A percentile compares a stretch with the other conserved stretches of the same genome.
Conservation (phyloP, 2,329 filamentous ascomycete species). For the Verticillium nonalfalfae region DNA sequence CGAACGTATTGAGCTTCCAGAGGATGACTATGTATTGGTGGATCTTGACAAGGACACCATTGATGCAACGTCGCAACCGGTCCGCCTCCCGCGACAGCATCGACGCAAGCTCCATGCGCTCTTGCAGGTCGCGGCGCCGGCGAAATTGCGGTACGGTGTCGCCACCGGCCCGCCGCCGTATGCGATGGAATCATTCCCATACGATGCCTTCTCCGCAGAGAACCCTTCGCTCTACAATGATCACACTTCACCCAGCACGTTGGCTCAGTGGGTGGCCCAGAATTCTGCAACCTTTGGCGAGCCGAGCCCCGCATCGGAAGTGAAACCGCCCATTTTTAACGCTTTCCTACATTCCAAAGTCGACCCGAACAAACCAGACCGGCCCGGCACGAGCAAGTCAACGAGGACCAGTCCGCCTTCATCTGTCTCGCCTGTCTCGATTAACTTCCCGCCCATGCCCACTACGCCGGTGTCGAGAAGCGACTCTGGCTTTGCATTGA, state of each 20-base stretch:
- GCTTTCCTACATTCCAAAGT: conserved; percentile 75
- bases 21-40: conserved; percentile 92
- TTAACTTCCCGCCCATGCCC: conserved; percentile 69
- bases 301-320: conserved; percentile 41
- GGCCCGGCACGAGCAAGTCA: conserved; percentile 70
- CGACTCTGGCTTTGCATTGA: conserved; percentile 84
- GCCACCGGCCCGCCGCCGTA: conserved; percentile 85
- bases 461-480: conserved; percentile 77
- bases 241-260: conserved; percentile 60
- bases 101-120: conserved; percentile 84
- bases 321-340: conserved; percentile 74
- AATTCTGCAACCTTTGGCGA: conserved; percentile 86
- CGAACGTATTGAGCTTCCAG: conserved; percentile 76
- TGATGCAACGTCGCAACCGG: conserved; percentile 74
- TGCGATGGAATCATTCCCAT: conserved; percentile 86
- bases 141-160: conserved; percentile 82
- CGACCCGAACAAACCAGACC: conserved; percentile 60
- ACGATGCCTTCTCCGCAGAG: conserved; percentile 84
- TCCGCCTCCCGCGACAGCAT: conserved; percentile 77
- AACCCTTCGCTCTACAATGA: conserved; percentile 74
- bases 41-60: conserved; percentile 90
- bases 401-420: conserved; percentile 55
- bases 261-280: conserved; percentile 82
- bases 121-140: conserved; percentile 83
- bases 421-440: conserved; percentile 70